Percentiles rank a stretch among this genome's conserved stretches.
Conservation (phyloP, 352 stramenopile genomes). For the Phytophthora cryptogea region DNA sequence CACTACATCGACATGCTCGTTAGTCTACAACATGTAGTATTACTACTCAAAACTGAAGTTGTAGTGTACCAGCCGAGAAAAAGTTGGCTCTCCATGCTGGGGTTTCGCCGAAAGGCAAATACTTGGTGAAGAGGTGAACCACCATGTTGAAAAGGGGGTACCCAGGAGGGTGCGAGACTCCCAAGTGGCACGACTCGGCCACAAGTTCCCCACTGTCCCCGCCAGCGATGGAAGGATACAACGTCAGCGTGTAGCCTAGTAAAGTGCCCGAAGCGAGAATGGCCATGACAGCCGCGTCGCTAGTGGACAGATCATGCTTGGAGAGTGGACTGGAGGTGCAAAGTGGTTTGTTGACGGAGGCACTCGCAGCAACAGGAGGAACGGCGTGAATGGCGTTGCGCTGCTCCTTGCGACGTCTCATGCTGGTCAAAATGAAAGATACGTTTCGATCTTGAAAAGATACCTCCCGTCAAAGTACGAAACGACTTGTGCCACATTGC, state of each 20-base stretch:
- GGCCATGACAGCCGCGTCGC: conserved; percentile 10
- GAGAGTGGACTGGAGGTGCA: background rate
- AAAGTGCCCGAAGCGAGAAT: conserved; percentile 37
- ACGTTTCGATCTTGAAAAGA: conserved; percentile 15
- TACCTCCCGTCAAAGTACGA: conserved; percentile 22
- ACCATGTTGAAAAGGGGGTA: conserved; percentile 95
- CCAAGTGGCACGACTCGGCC: conserved; percentile 93
- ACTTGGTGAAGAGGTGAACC: conserved; percentile 63
- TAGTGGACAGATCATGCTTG: conserved; percentile 10
- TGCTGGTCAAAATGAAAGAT: conserved; percentile 26
- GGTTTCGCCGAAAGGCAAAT: conserved; percentile 37
- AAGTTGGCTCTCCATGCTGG: conserved; percentile 90
- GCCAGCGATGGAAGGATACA: conserved; percentile 87
- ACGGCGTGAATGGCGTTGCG: conserved; percentile 14
- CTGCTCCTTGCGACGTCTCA: conserved; percentile 28
- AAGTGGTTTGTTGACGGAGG: background rate
- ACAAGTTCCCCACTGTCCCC: conserved; percentile 94
- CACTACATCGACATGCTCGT: conserved; percentile 28
- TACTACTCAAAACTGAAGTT: no score
- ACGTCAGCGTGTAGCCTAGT: conserved; percentile 73
- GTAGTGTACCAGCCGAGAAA: conserved; percentile 76
- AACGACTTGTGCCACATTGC: no score
- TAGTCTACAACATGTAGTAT: conserved; percentile 1
- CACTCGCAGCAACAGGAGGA: conserved; percentile 3
- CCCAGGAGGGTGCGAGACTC: conserved; percentile 93